Base-by-base conservation (phyloP, 768 basidiomycete genomes). In the Suillus weaverae region DNA sequence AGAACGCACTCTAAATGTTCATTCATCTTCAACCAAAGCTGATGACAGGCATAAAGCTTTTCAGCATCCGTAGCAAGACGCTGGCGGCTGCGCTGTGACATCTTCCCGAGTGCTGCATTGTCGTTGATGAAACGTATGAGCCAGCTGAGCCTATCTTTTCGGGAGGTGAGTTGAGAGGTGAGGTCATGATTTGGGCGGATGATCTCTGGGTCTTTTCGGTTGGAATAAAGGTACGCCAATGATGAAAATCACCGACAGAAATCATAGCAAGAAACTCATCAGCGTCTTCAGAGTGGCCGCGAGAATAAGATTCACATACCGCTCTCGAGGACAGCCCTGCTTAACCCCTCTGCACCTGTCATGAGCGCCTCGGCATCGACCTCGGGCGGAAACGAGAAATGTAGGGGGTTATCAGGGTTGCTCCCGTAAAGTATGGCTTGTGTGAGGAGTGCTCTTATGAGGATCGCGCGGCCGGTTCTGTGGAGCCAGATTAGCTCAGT, bases 41-140 rank as follows among this genome's bases (percentile, higher is more conserved):
- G 89, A 65, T 89, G 86, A 5, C 86, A 88, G 2, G 93, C 91
- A 66, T 89, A 89, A 20, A 97, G 81, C 70, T 92, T 94, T 76
- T 97, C 96, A 2, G 93, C 94, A 71, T 97, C 91, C 22, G 83
- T 85, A 43, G 88, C 89, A 20, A 98, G 79, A 33, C 82, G 81
- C 70, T 95, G 88, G 22, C 94, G 86, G 65, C 88, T 87, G 44
- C 82, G 76, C 79, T 93, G 93, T 9, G 95, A 90, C 75, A 97
- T 89, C 94, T 92, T 94, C 44, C 79, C 80, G 41, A 96, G 79
- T 6, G 89, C 89, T 0, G 85, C 89, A 74, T 97, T 97, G 61
- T 92, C 89, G 53, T 94, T 92, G 70, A 97, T 91, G 73, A 95
- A 97, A 32, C 83, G 84, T 68, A 97, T 92, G n/a, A 98, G 81